phyloP scores from a whole-genome alignment of 2,329 filamentous ascomycete species.

The Ceratocystis smalleyi region DNA sequence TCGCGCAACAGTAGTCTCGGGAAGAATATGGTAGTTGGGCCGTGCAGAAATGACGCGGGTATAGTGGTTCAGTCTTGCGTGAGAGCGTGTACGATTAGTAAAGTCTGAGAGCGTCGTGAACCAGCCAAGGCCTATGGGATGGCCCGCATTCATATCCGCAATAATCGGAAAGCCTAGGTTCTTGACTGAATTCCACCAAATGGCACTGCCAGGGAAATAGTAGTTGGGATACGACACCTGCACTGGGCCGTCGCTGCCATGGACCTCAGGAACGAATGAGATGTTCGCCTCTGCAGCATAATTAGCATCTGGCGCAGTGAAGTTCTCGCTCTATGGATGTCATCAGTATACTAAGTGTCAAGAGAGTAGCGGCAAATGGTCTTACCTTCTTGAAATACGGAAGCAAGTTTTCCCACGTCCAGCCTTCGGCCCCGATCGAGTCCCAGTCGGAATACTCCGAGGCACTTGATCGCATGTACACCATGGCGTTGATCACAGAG shows the following conservation, averaged over 20 bases:
- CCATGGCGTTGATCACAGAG: slow-evolving; percentile 27
- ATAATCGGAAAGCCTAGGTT: slow-evolving; percentile 39
- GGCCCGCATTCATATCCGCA: slow-evolving; percentile 24
- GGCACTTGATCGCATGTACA: slow-evolving; percentile 25
- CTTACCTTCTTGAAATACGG: slow-evolving; percentile 31
- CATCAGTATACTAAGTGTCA: background rate
- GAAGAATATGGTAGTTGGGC: slow-evolving; percentile 44
- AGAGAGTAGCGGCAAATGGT: background rate
- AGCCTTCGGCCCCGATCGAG: slow-evolving; percentile 30
- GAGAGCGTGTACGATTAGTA: slow-evolving; percentile 22
- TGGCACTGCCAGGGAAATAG: slow-evolving; percentile 24
- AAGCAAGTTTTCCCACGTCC: slow-evolving; percentile 26
- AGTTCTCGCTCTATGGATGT: slow-evolving; percentile 17
- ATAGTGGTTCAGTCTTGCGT: slow-evolving; percentile 22
- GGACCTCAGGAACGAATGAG: slow-evolving; percentile 30
- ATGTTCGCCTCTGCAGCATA: slow-evolving; percentile 17
- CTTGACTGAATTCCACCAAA: slow-evolving; percentile 34
- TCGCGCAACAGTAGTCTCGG: slow-evolving; percentile 39
- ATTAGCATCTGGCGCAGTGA: slow-evolving; percentile 14
- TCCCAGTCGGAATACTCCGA: slow-evolving; percentile 32
- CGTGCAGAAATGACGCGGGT: slow-evolving; percentile 25
- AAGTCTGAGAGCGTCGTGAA: slow-evolving; percentile 22
- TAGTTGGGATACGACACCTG: slow-evolving; percentile 29
- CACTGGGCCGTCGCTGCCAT: slow-evolving; percentile 41
- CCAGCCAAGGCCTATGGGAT: slow-evolving; percentile 21